phyloP scores from a whole-genome alignment of 768 basidiomycete genomes.

The Podaxis sp. region DNA sequence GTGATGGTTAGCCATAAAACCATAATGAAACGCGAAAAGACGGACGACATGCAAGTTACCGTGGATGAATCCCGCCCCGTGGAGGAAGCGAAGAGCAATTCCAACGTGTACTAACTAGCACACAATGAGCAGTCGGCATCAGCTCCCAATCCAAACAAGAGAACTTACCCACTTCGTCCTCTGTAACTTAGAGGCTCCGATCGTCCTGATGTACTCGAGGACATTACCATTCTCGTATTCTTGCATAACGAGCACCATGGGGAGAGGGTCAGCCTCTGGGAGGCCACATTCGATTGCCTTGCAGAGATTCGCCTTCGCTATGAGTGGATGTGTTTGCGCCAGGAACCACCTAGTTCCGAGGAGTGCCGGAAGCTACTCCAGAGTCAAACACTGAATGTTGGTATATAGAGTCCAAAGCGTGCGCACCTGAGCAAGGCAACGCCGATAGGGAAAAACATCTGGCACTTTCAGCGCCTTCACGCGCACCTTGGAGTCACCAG shows the following conservation, averaged over 20 bases:
- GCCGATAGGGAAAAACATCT: not conserved
- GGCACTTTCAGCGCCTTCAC: not conserved
- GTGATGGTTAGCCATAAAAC: not conserved
- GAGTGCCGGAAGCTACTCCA: not conserved
- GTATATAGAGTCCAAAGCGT: not conserved
- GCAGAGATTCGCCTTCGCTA: not conserved
- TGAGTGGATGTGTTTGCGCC: not conserved
- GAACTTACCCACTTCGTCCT: not conserved
- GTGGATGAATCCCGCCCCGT: not conserved
- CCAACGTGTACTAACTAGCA: not conserved
- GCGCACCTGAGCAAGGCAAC: too few relatives aligned
- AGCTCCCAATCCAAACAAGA: not conserved
- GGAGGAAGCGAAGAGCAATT: not conserved
- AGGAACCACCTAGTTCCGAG: not conserved
- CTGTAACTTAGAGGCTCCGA: not conserved
- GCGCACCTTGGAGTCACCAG: not conserved
- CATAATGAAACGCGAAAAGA: not conserved
- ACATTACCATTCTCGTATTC: slow-evolving; percentile 4
- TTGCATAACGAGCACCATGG: not conserved
- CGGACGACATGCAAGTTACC: slow-evolving; percentile 1
- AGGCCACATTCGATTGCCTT: not conserved
- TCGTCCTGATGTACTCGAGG: not conserved
- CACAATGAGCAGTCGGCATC: not conserved
- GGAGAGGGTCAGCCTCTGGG: not conserved
- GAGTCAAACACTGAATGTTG: not conserved